Percentiles rank a stretch among this genome's conserved stretches.
Conservation (phyloP, 768 basidiomycete species). For the Cystofilobasidium capitatum region DNA sequence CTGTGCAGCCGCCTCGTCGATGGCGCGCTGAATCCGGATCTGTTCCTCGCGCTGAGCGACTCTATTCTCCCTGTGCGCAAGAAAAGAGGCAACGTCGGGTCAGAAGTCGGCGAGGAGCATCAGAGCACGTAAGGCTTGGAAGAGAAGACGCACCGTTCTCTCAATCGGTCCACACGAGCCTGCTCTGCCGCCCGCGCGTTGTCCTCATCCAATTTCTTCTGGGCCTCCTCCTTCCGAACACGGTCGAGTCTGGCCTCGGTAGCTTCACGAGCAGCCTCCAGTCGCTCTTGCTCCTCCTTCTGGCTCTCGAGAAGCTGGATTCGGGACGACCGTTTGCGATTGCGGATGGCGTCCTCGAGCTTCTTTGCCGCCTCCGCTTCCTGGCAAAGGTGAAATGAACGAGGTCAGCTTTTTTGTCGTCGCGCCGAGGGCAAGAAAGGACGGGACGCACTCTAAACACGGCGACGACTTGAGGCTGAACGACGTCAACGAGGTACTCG, state of each 20-base stretch:
- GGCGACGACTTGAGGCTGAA: conserved; percentile 52
- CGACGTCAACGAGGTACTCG: conserved; percentile 48
- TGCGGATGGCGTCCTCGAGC: conserved; percentile 63
- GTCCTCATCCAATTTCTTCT: background rate
- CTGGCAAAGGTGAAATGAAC: background rate
- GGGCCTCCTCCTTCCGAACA: conserved; percentile 21
- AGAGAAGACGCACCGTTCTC: conserved; percentile 9
- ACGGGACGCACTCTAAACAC: conserved; percentile 55
- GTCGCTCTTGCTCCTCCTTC: conserved; percentile 36
- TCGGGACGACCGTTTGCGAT: conserved; percentile 83
- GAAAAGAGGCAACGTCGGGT: background rate
- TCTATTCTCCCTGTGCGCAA: conserved; percentile 5
- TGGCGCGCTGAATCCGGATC: background rate
- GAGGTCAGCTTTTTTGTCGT: background rate
- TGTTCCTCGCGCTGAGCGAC: background rate
- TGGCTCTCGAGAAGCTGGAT: conserved; percentile 72
- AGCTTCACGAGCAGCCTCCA: conserved; percentile 5
- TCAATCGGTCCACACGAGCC: conserved; percentile 2
- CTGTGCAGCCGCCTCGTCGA: conserved; percentile 6
- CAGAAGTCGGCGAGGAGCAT: background rate
- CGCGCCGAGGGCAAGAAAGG: background rate
- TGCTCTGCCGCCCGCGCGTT: conserved; percentile 4
- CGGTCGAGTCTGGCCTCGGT: conserved; percentile 19
- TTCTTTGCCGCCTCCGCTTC: conserved; percentile 45
- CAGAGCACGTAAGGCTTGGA: background rate